phyloP scores from a whole-genome alignment of 2,329 filamentous ascomycete genomes.

The Aspergillus sp. region DNA sequence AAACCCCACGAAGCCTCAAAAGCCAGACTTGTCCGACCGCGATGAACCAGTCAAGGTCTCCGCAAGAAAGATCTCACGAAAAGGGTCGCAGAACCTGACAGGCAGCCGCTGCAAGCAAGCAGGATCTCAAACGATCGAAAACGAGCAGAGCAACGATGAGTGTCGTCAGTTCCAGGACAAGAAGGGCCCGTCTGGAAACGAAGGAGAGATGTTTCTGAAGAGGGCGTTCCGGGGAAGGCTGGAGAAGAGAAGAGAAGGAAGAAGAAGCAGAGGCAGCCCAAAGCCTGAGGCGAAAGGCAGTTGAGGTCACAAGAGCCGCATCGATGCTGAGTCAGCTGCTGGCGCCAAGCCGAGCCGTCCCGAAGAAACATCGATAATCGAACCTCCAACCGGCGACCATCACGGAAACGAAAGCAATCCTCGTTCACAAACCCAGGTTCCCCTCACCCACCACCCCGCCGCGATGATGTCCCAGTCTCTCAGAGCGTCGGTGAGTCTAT shows the following conservation, averaged over 20 bases:
- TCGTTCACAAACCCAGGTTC: constrained; percentile 2
- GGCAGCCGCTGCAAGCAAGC: constrained; percentile 17
- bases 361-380: constrained; percentile 14
- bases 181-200: constrained; percentile 17
- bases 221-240: constrained; percentile 3
- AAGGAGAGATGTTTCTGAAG: constrained; percentile 1
- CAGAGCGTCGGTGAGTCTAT: constrained; percentile 53
- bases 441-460: constrained; percentile 25
- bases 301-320: constrained; percentile 13
- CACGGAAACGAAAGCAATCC: neutral
- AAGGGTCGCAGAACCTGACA: constrained; percentile 27
- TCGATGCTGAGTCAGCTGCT: constrained; percentile 17
- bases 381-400: constrained; percentile 9
- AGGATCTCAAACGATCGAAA: constrained; percentile 6
- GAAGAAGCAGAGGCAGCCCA: constrained; percentile 1
- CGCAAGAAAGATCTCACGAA: constrained; percentile 30
- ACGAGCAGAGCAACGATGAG: constrained; percentile 18
- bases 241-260: constrained; percentile 9
- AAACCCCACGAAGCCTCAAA: constrained; percentile 23
- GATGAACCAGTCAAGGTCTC: constrained; percentile 38
- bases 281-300: constrained; percentile 1
- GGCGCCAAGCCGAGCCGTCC: constrained; percentile 21
- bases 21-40: constrained; percentile 30
- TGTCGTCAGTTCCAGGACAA: constrained; percentile 23
- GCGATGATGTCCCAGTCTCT: constrained; percentile 59